Evolutionary conservation across 768 basidiomycete species (phyloP), one percentile per base, ranked within the genome.

Genomic region (Strobilomyces dryophilus): DNA sequence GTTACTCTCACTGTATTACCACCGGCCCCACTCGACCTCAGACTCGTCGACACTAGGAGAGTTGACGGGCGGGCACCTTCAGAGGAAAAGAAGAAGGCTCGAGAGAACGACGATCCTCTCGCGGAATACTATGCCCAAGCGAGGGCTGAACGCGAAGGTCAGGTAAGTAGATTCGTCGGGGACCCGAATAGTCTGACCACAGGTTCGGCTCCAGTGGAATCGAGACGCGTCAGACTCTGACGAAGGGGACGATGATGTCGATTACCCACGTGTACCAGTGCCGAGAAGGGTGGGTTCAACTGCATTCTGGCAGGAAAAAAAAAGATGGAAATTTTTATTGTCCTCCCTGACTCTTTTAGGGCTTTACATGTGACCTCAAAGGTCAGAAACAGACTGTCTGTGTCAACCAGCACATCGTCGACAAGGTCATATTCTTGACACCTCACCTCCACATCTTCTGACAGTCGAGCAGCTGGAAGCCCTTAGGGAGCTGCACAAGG

Each of bases 391-490:
- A 62, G 52, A 59, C 54, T 1, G 62, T 63, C 5, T 83, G 81
- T 53, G 73, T 74, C 4, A 92, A 92, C 62, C 84, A 90, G 64
- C 80, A 85, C 59, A 78, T 92, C 44, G 76, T 89, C 31, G 83
- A 85, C 61, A 89, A 88, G 76, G 89, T 82, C 56, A 24, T 63
- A 14, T 14, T 45, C 17, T 37, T 29, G 12, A n/a, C 1, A 27
- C 10, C 29, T 46, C 53, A 41, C 8, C 9, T 36, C 7, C 31
- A 26, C 24, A 17, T 40, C 45, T 26, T 32, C 45, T 55, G 26
- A 52, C 41, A 36, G 8, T 58, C 29, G 24, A 21, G 14, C 26
- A 92, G 89, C 72, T 92, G 12, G 70, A 79, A 57, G 83, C 88
- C 62, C 77, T 92, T 6, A 79, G 74, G 71, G 70, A 77, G 12